Conservation (phyloP, 768 basidiomycete genomes). For the Hygrocybe coccinea region DNA sequence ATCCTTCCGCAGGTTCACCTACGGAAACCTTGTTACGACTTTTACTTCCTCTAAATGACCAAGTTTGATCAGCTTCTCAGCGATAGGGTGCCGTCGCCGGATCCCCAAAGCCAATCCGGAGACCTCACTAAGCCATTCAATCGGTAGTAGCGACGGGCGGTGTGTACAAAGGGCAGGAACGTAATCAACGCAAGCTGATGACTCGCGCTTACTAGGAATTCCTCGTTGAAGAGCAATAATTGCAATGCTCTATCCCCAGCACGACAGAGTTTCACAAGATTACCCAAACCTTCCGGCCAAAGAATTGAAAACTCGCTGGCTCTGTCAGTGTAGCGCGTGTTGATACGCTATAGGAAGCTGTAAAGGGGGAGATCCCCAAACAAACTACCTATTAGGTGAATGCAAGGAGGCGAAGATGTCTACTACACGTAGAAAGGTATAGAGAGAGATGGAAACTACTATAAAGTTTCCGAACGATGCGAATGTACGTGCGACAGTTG, state of each 20-base stretch:
- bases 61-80: slow-evolving; percentile 65
- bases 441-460: too few relatives aligned
- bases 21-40: slow-evolving; percentile 79
- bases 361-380: too few relatives aligned
- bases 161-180: slow-evolving; percentile 90
- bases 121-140: slow-evolving; percentile 88
- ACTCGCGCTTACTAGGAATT: slow-evolving; percentile 86
- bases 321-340: slow-evolving; percentile 86
- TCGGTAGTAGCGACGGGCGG: slow-evolving; percentile 88
- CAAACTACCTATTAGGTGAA: too few relatives aligned
- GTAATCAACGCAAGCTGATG: slow-evolving; percentile 87
- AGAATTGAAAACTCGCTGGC: slow-evolving; percentile 63
- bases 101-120: slow-evolving; percentile 71
- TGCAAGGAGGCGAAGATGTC: too few relatives aligned
- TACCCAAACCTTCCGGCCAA: slow-evolving; percentile 45
- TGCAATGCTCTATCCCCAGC: slow-evolving; percentile 87
- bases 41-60: slow-evolving; percentile 84
- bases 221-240: slow-evolving; percentile 91
- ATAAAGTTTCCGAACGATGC: too few relatives aligned
- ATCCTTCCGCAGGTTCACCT: slow-evolving; percentile 81
- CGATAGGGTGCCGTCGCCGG: slow-evolving; percentile 43
- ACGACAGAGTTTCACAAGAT: slow-evolving; percentile 77
- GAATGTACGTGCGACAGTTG: too few relatives aligned
- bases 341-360: too few relatives aligned
- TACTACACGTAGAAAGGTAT: too few relatives aligned